Evolutionary conservation across 106 monocot species (phyloP), one percentile per base, ranked within the genome.

Genomic region (Posidonia australis): DNA sequence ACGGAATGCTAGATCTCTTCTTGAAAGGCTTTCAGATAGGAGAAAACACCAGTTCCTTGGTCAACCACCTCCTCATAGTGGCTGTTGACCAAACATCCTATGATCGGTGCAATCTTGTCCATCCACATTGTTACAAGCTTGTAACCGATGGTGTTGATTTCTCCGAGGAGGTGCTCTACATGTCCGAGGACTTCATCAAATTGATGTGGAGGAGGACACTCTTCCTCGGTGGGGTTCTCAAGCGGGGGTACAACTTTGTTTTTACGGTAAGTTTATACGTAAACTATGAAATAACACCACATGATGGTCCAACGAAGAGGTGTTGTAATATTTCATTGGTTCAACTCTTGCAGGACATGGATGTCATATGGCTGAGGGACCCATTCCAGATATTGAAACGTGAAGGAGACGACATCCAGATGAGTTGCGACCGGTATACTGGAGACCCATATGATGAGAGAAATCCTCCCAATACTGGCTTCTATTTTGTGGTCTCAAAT

Each of bases 1-100:
- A 73, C 32, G 82, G 85, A 51, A 67, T 89, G 75, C 54, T 85
- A 18, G 79, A 80, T 53, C 85, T 89, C 65, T 85, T 84, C 66
- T 73, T 80, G 2, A 46, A 16, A 46, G 69, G 73, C 60, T 58
- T 83, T 30, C 41, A 27, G 23, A 41, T 44, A 52, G 77, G 80
- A 17, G 58, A 69, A 20, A 60, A 63, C 61, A 84, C 79, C 0
- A 44, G 44, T n/a, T 64, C 54, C 60, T 52, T 80, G 31, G 41
- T 71, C 36, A 28, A 77, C 28, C 70, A 77, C 47, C 65, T 84
- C 24, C 73, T 84, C 11, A 66, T 84, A 22, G 51, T 74, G 9
- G 74, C 83, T 24, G 65, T 77, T 20, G 83, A 84, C 63, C 58
- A 59, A 45, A 27, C 22, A 25, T 55, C 69, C 14, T 69, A 46